Percentiles rank a stretch among this genome's conserved stretches.
These are phyloP conservation scores for Pachysolen tannophilus DNA, from an alignment of 805 yeast genomes.

Conservation along the genomic window DNA sequence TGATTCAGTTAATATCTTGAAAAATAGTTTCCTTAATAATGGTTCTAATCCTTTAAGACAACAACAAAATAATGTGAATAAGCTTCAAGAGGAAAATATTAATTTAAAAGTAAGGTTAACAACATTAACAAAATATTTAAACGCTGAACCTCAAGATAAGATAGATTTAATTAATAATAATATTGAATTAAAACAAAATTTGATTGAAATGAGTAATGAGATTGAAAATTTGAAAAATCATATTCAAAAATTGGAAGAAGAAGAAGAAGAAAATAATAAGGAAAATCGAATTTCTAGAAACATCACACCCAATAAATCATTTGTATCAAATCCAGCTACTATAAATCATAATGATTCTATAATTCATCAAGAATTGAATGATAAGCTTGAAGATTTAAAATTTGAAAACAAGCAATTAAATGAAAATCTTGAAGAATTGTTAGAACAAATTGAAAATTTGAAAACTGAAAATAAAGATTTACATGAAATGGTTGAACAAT, in stretches of 20 bases:
- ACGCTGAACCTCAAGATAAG: conserved; percentile 35
- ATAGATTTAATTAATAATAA: conserved; percentile 28
- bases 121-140: conserved; percentile 28
- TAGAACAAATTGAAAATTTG: conserved; percentile 7
- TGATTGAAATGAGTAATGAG: conserved; percentile 9
- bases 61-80: conserved; percentile 19
- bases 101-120: conserved; percentile 34
- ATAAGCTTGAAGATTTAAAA: conserved; percentile 8
- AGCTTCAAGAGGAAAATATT: conserved; percentile 32
- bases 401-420: conserved; percentile 6
- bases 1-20: conserved; percentile 8
- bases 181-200: conserved; percentile 23
- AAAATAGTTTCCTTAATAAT: conserved; percentile 2
- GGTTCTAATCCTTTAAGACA: conserved; percentile 10
- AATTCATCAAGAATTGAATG: conserved; percentile 5
- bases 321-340: no score
- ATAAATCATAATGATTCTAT: no score
- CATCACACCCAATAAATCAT: conserved; percentile 5
- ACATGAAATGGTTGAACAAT: conserved; percentile 9
- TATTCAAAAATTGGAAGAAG: conserved; percentile 4
- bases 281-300: not conserved
- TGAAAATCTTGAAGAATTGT: conserved; percentile 1
- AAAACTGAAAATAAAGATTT: conserved; percentile 17
- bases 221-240: conserved; percentile 4
- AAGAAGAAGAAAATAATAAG: not conserved